These are phyloP conservation scores for Claviceps sp. DNA, from an alignment of 2,329 filamentous ascomycete species.

Conservation along the genomic window DNA sequence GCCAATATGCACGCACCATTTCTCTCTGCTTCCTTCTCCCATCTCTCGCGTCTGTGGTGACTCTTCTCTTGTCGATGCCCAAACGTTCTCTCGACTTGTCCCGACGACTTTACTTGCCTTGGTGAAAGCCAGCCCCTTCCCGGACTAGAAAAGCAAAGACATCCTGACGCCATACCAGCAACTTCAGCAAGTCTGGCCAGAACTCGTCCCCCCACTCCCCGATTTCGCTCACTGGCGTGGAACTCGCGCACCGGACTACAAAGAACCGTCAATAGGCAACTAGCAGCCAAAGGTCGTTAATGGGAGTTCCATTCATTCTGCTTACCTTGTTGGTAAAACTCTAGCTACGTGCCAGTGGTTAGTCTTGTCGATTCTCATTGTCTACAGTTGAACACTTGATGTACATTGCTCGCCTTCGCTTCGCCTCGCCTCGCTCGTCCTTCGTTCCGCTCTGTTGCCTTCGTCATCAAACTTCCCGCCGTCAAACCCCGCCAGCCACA, in stretches of 20 bases:
- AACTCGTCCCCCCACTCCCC: no score
- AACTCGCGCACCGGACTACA: neutral
- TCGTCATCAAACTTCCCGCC: neutral
- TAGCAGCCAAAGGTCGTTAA: neutral
- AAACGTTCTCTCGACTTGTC: no score
- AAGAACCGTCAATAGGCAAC: conserved; percentile 1
- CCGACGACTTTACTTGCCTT: no score
- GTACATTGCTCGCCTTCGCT: neutral
- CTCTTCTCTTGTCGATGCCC: no score
- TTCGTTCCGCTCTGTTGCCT: neutral
- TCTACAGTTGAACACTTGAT: conserved; percentile 1
- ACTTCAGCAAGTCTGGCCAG: no score
- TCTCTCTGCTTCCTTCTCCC: no score
- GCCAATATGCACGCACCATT: neutral
- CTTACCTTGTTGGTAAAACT: neutral
- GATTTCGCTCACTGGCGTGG: neutral
- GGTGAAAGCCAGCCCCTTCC: no score
- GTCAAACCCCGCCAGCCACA: neutral
- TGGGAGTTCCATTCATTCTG: neutral
- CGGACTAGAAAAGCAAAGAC: no score
- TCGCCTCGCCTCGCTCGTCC: neutral
- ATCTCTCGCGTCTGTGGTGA: no score
- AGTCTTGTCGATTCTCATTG: conserved; percentile 4
- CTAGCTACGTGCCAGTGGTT: conserved; percentile 2
- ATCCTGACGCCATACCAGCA: no score